Conservation (phyloP, 2,329 filamentous ascomycete species). For the Fusarium odoratissimum region DNA sequence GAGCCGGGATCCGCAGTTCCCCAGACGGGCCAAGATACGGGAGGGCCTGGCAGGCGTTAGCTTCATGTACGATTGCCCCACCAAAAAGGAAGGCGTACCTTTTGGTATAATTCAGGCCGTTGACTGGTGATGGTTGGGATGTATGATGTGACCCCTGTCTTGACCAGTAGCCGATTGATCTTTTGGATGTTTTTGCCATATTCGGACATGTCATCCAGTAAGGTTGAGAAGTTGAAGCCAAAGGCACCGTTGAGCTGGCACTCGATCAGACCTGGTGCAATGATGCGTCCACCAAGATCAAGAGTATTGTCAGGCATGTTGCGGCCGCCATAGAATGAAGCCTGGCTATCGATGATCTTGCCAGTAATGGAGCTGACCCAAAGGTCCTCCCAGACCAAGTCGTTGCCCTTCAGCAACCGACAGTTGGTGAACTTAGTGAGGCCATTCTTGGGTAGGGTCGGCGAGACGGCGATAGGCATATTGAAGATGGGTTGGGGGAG, state of each 20-base stretch:
- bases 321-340: conserved; percentile 75
- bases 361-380: conserved; percentile 87
- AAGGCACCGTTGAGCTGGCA: conserved; percentile 93
- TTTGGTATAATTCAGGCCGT: conserved; percentile 82
- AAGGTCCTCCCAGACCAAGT: conserved; percentile 80
- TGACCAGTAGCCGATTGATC: conserved; percentile 77
- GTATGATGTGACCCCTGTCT: conserved; percentile 89
- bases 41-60: conserved; percentile 63
- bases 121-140: conserved; percentile 88
- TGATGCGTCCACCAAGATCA: conserved; percentile 83
- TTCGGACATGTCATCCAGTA: conserved; percentile 73
- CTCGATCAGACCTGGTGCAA: conserved; percentile 89
- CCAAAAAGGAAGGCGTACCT: conserved; percentile 57
- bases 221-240: conserved; percentile 89
- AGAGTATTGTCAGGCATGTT: conserved; percentile 78
- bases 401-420: conserved; percentile 75
- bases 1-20: conserved; percentile 64
- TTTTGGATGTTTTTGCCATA: conserved; percentile 79
- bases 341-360: conserved; percentile 80
- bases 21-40: conserved; percentile 82
- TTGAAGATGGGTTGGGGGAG: conserved; percentile 30
- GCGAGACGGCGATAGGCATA: conserved; percentile 62
- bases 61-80: conserved; percentile 34
- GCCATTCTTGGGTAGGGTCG: conserved; percentile 56
- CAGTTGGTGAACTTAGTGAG: conserved; percentile 94